Evolutionary conservation across 2,329 filamentous ascomycete species (phyloP).

Genomic region (Hypomyces rosellus): DNA sequence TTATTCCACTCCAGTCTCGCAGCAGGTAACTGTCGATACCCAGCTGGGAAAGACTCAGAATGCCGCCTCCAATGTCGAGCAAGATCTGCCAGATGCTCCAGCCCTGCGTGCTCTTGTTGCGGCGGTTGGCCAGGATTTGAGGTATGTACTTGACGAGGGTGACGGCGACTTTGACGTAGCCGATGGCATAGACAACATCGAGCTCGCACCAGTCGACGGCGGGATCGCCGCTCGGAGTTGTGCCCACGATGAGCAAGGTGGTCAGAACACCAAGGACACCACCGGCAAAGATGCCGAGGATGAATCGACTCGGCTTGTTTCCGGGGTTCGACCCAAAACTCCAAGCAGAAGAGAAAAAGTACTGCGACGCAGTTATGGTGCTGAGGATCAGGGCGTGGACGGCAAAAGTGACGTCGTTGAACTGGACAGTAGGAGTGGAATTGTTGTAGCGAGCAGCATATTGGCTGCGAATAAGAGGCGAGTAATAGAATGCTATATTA

Average conservation of each 20-base stretch:
- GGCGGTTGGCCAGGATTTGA: conserved; percentile 76
- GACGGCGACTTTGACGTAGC: conserved; percentile 83
- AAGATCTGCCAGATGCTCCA: conserved; percentile 85
- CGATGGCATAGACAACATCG: conserved; percentile 61
- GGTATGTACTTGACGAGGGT: conserved; percentile 92
- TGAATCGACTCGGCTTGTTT: conserved; percentile 52
- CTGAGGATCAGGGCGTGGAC: conserved; percentile 71
- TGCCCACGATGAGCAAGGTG: conserved; percentile 42
- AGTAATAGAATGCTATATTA: conserved; percentile 71
- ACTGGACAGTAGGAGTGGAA: conserved; percentile 73
- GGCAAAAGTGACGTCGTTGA: conserved; percentile 89
- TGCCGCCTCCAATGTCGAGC: conserved; percentile 73
- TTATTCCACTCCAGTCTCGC: conserved; percentile 83
- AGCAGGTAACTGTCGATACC: conserved; percentile 79
- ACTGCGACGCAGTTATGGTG: conserved; percentile 68
- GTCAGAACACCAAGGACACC: conserved; percentile 55
- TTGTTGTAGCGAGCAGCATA: conserved; percentile 76
- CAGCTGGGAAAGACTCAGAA: conserved; percentile 76
- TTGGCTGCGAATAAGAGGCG: conserved; percentile 67
- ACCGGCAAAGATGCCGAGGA: conserved; percentile 64
- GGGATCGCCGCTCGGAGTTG: conserved; percentile 30
- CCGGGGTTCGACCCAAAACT: conserved; percentile 58
- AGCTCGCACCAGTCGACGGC: conserved; percentile 52
- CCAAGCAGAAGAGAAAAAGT: conserved; percentile 67
- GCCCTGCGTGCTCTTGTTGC: conserved; percentile 75